phyloP scores from a whole-genome alignment of 1,284 basidiomycete genomes.

The Sporisorium scitamineum region DNA sequence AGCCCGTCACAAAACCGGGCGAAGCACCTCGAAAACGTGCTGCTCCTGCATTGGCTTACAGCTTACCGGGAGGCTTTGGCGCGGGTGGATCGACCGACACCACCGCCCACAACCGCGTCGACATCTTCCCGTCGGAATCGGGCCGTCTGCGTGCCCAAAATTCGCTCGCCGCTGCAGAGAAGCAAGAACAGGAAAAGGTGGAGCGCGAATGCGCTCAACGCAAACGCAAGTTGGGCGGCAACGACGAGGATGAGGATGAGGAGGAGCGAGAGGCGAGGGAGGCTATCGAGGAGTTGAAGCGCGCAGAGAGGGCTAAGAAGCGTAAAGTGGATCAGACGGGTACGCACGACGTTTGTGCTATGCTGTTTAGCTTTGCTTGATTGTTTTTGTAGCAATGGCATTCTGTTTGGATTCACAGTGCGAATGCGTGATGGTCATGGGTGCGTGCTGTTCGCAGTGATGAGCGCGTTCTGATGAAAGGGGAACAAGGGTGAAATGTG shows the following conservation, averaged over 20 bases:
- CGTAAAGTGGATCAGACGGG: constrained; percentile 44
- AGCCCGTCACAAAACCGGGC: constrained; percentile 1
- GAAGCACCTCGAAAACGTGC: background rate
- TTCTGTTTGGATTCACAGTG: background rate
- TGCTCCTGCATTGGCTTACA: constrained; percentile 30
- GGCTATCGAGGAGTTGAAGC: constrained; percentile 46
- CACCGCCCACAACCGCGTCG: constrained; percentile 21
- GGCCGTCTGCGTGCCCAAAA: constrained; percentile 20
- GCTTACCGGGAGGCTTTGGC: constrained; percentile 42
- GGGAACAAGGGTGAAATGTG: no score
- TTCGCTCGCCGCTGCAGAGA: constrained; percentile 24
- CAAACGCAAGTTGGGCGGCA: constrained; percentile 25
- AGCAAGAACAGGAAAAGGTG: constrained; percentile 30
- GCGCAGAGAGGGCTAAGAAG: constrained; percentile 46
- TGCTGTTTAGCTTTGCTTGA: constrained; percentile 47
- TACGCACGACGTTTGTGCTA: constrained; percentile 40
- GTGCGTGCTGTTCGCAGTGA: background rate
- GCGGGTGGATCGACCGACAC: constrained; percentile 33
- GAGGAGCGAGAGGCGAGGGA: constrained; percentile 43
- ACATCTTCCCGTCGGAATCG: constrained; percentile 38
- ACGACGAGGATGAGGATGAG: constrained; percentile 31
- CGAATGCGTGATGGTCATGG: background rate
- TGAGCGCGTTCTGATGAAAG: no score
- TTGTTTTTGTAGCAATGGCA: background rate
- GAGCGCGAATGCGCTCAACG: constrained; percentile 29